Evolutionary conservation across 2,329 filamentous ascomycete species (phyloP).

Genomic region (Phialophora verrucosa): DNA sequence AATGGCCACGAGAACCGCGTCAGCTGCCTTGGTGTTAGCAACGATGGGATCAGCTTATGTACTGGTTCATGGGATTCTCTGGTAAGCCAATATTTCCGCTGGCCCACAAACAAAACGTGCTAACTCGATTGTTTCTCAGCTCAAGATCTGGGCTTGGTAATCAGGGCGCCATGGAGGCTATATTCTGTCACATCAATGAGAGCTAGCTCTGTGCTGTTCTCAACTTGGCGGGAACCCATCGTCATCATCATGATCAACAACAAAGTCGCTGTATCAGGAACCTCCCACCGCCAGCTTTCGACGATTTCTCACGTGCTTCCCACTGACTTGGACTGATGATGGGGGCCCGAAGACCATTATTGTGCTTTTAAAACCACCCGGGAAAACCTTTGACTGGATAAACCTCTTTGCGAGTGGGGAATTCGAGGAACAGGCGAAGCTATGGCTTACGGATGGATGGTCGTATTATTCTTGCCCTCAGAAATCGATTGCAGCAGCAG

Average conservation of each 20-base stretch:
- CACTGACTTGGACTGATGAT: slow-evolving; percentile 3
- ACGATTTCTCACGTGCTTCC: slow-evolving; percentile 13
- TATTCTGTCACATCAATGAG: slow-evolving; percentile 25
- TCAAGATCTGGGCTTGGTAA: slow-evolving; percentile 88
- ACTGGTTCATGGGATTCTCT: slow-evolving; percentile 99
- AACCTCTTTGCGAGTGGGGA: slow-evolving; percentile 9
- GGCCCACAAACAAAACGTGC: slow-evolving; percentile 1
- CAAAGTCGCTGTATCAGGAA: slow-evolving; percentile 9
- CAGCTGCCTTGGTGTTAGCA: slow-evolving; percentile 97
- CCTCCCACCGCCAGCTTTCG: slow-evolving; percentile 15
- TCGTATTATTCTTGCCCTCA: slow-evolving; percentile 5
- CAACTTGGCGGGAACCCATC: slow-evolving; percentile 11
- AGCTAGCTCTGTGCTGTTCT: slow-evolving; percentile 8
- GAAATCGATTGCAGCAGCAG: neutral
- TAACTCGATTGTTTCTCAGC: slow-evolving; percentile 56
- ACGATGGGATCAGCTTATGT: slow-evolving; percentile 98
- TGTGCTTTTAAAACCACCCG: slow-evolving; percentile 10
- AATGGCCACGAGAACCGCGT: slow-evolving; percentile 98
- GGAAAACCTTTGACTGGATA: slow-evolving; percentile 21
- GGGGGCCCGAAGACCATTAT: slow-evolving; percentile 1
- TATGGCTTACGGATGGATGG: slow-evolving; percentile 4
- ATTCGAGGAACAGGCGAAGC: slow-evolving; percentile 12
- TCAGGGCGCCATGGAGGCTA: slow-evolving; percentile 14
- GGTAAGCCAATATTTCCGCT: slow-evolving; percentile 65
- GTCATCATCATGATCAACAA: slow-evolving; percentile 14